phyloP scores from a whole-genome alignment of 116 monocot genomes.

The Iris pallida region DNA sequence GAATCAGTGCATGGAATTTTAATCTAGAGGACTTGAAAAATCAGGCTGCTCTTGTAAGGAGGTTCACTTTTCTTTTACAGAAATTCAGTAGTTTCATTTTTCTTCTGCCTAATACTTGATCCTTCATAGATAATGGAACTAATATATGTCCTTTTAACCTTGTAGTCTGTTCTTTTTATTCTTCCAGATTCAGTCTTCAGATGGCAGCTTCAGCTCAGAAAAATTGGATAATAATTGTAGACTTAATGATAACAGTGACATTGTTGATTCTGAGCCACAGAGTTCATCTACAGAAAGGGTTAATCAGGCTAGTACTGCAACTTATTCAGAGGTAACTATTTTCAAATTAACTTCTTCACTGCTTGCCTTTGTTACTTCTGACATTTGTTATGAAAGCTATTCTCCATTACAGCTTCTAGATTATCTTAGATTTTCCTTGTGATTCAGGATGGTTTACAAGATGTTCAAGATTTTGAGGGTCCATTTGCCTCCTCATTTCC shows the following conservation, averaged over 20 bases:
- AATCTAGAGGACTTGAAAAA: slow-evolving; percentile 91
- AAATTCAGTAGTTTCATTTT: background rate
- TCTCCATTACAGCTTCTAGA: background rate
- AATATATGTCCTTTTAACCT: background rate
- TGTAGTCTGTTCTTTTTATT: background rate
- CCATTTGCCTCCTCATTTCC: slow-evolving; percentile 71
- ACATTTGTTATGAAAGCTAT: background rate
- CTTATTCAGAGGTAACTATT: slow-evolving; percentile 40
- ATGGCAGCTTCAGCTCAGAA: slow-evolving; percentile 25
- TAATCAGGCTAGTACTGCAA: slow-evolving; percentile 10
- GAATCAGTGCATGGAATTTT: slow-evolving; percentile 98
- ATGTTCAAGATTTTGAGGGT: slow-evolving; percentile 59
- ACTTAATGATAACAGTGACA: slow-evolving; percentile 26
- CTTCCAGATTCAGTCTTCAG: slow-evolving; percentile 42
- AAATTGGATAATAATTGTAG: slow-evolving; percentile 25
- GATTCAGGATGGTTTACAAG: slow-evolving; percentile 48
- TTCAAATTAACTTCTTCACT: background rate
- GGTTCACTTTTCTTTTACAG: background rate
- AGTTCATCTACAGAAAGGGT: slow-evolving; percentile 16
- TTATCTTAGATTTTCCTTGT: slow-evolving; percentile 16
- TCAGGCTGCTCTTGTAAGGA: slow-evolving; percentile 87
- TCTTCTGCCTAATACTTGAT: background rate
- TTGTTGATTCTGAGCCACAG: slow-evolving; percentile 18
- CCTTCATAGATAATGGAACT: background rate
- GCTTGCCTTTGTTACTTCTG: no score